Evolutionary conservation across 129 eudicot species (phyloP), one percentile per base, ranked within the genome.

Genomic region (Chrysanthemum lavandulifolium): DNA sequence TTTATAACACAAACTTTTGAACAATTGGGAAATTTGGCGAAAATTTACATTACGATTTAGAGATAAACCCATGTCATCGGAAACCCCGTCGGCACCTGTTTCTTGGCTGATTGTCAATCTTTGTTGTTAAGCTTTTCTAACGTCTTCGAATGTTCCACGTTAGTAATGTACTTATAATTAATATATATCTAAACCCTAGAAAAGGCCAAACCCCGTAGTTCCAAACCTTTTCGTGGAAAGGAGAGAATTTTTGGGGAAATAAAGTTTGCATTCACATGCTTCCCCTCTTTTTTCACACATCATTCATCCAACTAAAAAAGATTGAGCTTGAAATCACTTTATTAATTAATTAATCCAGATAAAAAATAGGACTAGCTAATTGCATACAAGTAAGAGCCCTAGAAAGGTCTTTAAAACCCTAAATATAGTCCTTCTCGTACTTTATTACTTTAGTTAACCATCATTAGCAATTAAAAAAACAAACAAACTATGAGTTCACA

Each of bases 261-360:
- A 71, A 71, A 71, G 77, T 25, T 72, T 48, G 47, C 16, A 16
- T 15, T 72, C 82, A 78, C 82, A 78, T 78, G 82, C 82, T 78
- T 78, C 82, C 73, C 78, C 82, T 78, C 74, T 65, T 65, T 62
- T 65, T 56, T 78, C 73, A 40, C 47, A 40, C 82, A 78, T 78
- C 78, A 78, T 78, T 65, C 82, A 65, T 65, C 82, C 82, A 78
- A 78, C 82, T 64, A 68, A 78, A 78, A 78, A 72, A 48, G 78
- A 31, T 65, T 47, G 68, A 72, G 57, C 60, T 72, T 72, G 65
- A 78, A 72, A 57, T 72, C 73, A 56, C 73, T 78, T 78, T 72
- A 13, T 65, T 54, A 50, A 72, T 72, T 72, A 56, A 25, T 23
- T 64, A 78, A 55, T 65, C 78, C 56, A 72, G 31, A 56, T 45